phyloP scores from a whole-genome alignment of 352 stramenopile genomes.

The Phytophthora tubulina region DNA sequence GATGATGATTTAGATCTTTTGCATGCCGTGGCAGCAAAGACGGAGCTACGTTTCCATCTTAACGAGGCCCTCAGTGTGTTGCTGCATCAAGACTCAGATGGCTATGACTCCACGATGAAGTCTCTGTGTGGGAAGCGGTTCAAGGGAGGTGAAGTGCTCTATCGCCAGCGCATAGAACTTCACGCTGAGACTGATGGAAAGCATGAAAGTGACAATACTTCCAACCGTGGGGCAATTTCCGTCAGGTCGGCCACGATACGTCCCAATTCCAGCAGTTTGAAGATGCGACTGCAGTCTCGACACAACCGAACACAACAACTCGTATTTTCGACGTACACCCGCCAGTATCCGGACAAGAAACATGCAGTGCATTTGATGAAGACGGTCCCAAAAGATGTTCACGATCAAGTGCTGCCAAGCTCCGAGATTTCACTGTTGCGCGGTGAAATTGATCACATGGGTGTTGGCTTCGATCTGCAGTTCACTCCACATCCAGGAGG shows the following conservation, averaged over 20 bases:
- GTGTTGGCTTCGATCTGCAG: conserved; percentile 59
- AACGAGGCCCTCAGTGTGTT: conserved; percentile 75
- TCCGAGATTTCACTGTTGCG: conserved; percentile 46
- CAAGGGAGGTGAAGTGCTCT: conserved; percentile 57
- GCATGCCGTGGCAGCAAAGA: conserved; percentile 61
- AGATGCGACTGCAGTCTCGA: conserved; percentile 36
- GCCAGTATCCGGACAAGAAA: conserved; percentile 18
- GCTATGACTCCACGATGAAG: conserved; percentile 62
- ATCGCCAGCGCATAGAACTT: conserved; percentile 43
- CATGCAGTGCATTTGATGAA: conserved; percentile 62
- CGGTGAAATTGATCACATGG: conserved; percentile 54
- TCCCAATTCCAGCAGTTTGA: conserved; percentile 30
- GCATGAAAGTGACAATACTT: conserved; percentile 5
- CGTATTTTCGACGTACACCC: conserved; percentile 59
- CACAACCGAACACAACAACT: conserved; percentile 61
- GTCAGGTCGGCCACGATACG: conserved; percentile 50
- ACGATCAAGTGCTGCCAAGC: conserved; percentile 54
- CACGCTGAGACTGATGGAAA: neutral
- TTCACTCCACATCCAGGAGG: conserved; percentile 37
- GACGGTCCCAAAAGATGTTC: conserved; percentile 61
- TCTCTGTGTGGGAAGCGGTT: conserved; percentile 62
- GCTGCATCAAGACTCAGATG: conserved; percentile 50
- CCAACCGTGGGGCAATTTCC: conserved; percentile 28
- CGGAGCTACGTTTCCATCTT: conserved; percentile 62
- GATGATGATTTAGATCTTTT: conserved; percentile 55